Evolutionary conservation across 208 protist genomes (phyloP), one percentile per base, ranked within the genome.

Genomic region (Trypanosoma congolense): DNA sequence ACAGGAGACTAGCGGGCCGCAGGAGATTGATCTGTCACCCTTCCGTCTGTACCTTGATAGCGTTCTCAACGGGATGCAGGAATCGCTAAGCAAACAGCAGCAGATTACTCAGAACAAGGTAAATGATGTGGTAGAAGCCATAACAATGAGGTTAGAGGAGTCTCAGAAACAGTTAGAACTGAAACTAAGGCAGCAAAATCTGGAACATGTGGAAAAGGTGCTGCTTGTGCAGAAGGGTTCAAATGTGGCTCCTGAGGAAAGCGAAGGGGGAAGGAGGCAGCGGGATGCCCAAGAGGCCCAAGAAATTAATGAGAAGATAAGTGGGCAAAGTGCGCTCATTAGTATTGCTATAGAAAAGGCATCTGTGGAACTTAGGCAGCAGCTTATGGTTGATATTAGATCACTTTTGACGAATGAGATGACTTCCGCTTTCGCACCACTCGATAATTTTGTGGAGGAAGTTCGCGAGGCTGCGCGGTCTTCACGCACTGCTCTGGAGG

Each of bases 31-130:
- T 58, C 49, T 93, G 14, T 81, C 77, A 2, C 80, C 78, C 19
- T 77, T 93, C 69, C 87, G 81, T 69, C 61, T 77, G 54, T 91
- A 90, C 59, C 67, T 93, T 35, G 87, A 93, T 48, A 73, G 73
- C 50, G 63, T 87, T 16, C 56, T 91, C 3, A 53, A 56, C 36
- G 77, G 80, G 30, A 41, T 93, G 36, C 75, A 82, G 48, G 73
- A 83, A 28, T 65, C 75, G 42, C 49, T 66, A 26, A 50, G 36
- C 25, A 48, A 63, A 18, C 66, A 75, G 19, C 59, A 71, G 16
- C 43, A 56, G 16, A 16, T 28, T 28, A 57, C 67, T n/a, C 46
- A 59, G 19, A 30, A 3, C 30, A 64, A 71, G 48, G 22, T 75
- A 21, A 56, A 70, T 6, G 26, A 12, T 38, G 42, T 69, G 10